Evolutionary conservation across 2,329 filamentous ascomycete genomes (phyloP).

Genomic region (Monilinia laxa): DNA sequence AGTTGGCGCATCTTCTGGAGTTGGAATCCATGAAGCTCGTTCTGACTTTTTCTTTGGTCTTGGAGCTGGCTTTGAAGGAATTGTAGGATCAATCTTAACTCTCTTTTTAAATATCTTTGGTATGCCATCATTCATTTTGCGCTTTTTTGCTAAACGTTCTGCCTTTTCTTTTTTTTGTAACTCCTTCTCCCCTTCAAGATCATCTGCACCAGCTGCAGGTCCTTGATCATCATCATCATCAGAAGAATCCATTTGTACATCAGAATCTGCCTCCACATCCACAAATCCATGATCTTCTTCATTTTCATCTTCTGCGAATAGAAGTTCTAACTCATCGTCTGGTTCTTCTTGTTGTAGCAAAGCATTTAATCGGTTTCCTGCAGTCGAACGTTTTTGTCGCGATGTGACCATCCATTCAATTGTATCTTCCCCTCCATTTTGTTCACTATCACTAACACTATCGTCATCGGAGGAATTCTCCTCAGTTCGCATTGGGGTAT

Average conservation of each 20-base stretch:
- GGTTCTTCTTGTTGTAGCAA: constrained; percentile 74
- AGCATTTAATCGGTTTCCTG: constrained; percentile 78
- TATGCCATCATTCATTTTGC: constrained; percentile 75
- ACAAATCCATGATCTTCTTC: constrained; percentile 69
- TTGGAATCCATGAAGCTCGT: constrained; percentile 67
- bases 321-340: constrained; percentile 59
- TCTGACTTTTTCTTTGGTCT: constrained; percentile 68
- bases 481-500: constrained; percentile 29
- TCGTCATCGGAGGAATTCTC: constrained; percentile 28
- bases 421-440: constrained; percentile 29
- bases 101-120: constrained; percentile 71
- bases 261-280: constrained; percentile 66
- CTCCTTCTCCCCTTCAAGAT: constrained; percentile 84
- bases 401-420: constrained; percentile 72
- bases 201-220: constrained; percentile 54
- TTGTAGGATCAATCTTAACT: constrained; percentile 66
- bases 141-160: constrained; percentile 70
- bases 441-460: constrained; percentile 25
- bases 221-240: constrained; percentile 80
- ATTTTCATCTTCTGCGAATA: constrained; percentile 65
- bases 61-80: constrained; percentile 42
- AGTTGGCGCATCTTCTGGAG: constrained; percentile 58
- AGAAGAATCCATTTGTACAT: constrained; percentile 83
- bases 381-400: constrained; percentile 74
- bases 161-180: constrained; percentile 73